Evolutionary conservation across 148 eudicot species (phyloP), one percentile per base, ranked within the genome.

Genomic region (Limonium bicolor): DNA sequence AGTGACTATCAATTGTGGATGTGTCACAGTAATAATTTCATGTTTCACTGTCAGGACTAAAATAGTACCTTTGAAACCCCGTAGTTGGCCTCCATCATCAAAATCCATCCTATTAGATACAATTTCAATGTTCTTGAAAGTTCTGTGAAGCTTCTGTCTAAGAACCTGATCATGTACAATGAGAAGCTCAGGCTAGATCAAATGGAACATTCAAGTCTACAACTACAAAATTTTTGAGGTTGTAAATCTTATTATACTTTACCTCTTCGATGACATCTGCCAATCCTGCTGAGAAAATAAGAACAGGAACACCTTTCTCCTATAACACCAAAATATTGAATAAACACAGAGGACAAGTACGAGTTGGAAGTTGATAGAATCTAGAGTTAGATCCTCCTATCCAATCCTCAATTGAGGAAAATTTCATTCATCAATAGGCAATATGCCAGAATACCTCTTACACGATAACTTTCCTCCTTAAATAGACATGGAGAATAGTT

Each of bases 251-350:
- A n/a, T n/a, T 25, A 20, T n/a, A 7, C 33, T 63, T 56, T 53
- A 76, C 96, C 94, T 87, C 96, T 57, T 82, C 96, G 28, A 87
- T 87, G 25, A 87, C 74, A 74, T 87, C 96, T 4, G 96, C 96
- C 42, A 87, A 77, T 36, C 96, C 96, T 20, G 96, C 96, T 43
- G 96, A 87, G 64, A 87, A 87, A 59, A 87, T 76, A 37, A 87
- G 82, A 57, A 82, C 76, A 32, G 94, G 96, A 58, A 82, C 78
- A 60, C 70, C 64, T 46, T 57, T 73, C 61, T 70, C 74, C 96
- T 87, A 82, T 66, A 62, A 35, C 20, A 36, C 28, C 10, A 46
- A 24, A 36, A 47, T 53, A 34, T 54, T 49, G 34, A 17, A 49
- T 39, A 16, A 18, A 52, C 28, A 28, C 48, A 36, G 20, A 54